Evolutionary conservation across 1,139 yeast species (phyloP), one percentile per base, ranked within the genome.

Genomic region (Yamadazyma trypodendri): DNA sequence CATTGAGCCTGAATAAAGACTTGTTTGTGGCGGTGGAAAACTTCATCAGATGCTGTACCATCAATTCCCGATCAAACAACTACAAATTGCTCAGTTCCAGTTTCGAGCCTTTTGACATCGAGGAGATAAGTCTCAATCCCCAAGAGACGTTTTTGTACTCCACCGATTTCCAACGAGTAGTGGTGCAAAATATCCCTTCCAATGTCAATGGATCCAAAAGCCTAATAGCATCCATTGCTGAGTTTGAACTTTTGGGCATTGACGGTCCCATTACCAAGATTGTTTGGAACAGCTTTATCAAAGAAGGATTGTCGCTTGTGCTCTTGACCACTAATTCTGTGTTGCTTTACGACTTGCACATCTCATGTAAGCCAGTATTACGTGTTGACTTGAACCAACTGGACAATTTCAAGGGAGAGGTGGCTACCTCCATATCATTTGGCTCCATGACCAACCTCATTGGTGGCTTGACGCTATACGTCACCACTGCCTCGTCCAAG

Each of bases 391-490:
- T 65, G 34, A 44, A 41, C 6, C 28, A 39, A 0, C 38, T 32
- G 13, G 38, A 40, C 1, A 41, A 38, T 14, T 55, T 60, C 20
- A 34, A 42, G 3, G 45, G 45, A n/a, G 47, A 49, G 10, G 31
- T 23, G 0, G 62, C 60, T 2, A 48, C 53, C 2, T 64, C 72
- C 3, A 63, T 70, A 5, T 37, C 63, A 0, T 68, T 66, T 50
- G 77, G 73, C 1, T 63, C 72, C 0, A 31, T 42, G 2, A 33
- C 38, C 2, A 53, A 52, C 37, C 49, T 69, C 24, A 40, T 56
- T 6, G 74, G 74, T 2, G 48, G 61, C 1, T 53, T 69, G 39
- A 59, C 73, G 0, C 56, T 70, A 34, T 70, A 69, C 44, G 49
- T 68, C 7, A 34, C 64, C 10, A 50, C 71, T 1, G 41, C 45